Base-by-base conservation (phyloP, 1,284 basidiomycete genomes). In the Boletus smithii region DNA sequence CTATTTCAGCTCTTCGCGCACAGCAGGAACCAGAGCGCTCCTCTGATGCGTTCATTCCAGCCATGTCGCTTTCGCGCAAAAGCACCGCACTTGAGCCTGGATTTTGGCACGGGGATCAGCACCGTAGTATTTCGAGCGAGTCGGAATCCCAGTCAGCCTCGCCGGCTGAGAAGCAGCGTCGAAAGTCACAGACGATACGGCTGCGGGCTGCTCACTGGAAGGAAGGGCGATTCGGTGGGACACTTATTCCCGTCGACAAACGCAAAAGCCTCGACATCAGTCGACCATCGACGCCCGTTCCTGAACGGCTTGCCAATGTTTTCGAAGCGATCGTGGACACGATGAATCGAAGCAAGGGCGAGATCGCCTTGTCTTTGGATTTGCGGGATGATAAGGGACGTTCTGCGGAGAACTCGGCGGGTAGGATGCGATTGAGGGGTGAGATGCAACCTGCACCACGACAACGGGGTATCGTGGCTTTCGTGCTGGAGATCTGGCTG, bases 401-500 rank as follows among this genome's bases (percentile, higher is more conserved):
- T 23, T 50, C 45, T 23, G 17, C 7, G 17, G 50, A 48, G 16
- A 33, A 31, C 32, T 31, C 53, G 11, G 4, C 14, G 5, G 32
- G 11, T 13, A 42, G 22, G 24, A 32, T 27, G 32, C 49, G 27
- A 17, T 47, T 51, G 6, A 35, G 39, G 13, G 32, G 39, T 11
- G 30, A 43, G 14, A 37, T 50, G 16, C 53, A 16, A 35, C 20
- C 47, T 20, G 44, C 46, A 14, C 47, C 56, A 17, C 55, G 54
- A 41, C 63, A 66, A 44, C 63, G 64, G 26, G 72, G 74, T 17
- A 58, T 79, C 35, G 73, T 73, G 11, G 71, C 69, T 23, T 66
- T 84, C 43, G 63, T 88, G 50, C 57, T 90, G 35, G 83, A 87
- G 66, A 60, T 85, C 18, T 90, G 88, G 88, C 63, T 90, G 48